phyloP scores from a whole-genome alignment of 2,329 filamentous ascomycete genomes.

The Myotisia sp. region DNA sequence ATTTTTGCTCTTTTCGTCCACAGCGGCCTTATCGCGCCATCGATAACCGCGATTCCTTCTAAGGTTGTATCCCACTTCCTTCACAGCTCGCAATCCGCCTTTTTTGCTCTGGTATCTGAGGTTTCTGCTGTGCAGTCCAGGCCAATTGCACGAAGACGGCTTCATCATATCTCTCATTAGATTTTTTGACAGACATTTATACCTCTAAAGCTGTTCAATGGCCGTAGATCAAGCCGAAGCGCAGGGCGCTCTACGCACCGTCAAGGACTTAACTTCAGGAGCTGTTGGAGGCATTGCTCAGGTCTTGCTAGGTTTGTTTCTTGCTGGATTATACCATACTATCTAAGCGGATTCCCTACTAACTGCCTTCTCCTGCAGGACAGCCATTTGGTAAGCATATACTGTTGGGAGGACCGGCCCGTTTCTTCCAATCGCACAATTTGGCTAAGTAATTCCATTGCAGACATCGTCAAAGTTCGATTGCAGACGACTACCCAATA shows the following conservation, averaged over 20 bases:
- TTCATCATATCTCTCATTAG: not conserved
- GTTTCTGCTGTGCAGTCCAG: not conserved
- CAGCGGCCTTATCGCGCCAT: conserved; percentile 7
- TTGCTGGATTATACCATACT: too few species aligned
- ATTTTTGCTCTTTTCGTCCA: too few species aligned
- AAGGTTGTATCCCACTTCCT: not conserved
- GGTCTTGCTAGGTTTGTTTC: conserved; percentile 67
- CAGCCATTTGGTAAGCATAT: conserved; percentile 57
- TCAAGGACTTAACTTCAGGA: conserved; percentile 84
- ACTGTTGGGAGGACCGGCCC: conserved; percentile 6
- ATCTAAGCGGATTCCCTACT: not conserved
- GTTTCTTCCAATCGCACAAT: not conserved
- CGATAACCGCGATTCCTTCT: conserved; percentile 1
- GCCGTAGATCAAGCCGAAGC: conserved; percentile 20
- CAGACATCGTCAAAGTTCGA: conserved; percentile 93
- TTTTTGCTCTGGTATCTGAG: not conserved
- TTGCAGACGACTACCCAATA: conserved; percentile 81
- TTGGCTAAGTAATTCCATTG: not conserved
- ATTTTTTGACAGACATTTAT: not conserved
- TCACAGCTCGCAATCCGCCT: not conserved
- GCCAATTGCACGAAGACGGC: not conserved
- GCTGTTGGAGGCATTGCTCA: conserved; percentile 87
- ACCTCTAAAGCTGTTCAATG: conserved; percentile 4
- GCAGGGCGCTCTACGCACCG: conserved; percentile 41
- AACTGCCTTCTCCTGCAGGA: conserved; percentile 26